These are phyloP conservation scores for Sclerotinia spermophila DNA, from an alignment of 2,329 filamentous ascomycete species.

Conservation along the genomic window DNA sequence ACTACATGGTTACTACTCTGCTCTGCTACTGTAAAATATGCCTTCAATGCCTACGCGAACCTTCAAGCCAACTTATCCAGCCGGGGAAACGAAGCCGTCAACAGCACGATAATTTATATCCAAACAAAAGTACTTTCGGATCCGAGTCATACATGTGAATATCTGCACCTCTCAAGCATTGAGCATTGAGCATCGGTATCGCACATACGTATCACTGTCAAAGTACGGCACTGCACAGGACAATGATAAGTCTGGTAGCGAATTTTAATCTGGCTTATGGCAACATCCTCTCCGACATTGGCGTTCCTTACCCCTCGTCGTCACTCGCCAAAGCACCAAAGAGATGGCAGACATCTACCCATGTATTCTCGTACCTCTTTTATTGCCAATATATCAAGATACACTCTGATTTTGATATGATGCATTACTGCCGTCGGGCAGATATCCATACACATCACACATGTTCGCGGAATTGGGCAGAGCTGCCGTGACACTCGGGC, in stretches of 20 bases:
- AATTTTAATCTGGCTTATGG: neutral
- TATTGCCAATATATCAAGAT: slow-evolving; percentile 2
- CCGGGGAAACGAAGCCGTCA: slow-evolving; percentile 5
- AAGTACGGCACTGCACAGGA: neutral
- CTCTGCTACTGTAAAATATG: neutral
- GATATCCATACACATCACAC: neutral
- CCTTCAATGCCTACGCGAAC: neutral
- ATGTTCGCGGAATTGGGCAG: slow-evolving; percentile 8
- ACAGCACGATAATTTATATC: slow-evolving; percentile 5
- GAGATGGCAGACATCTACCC: neutral
- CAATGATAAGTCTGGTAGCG: slow-evolving; percentile 8
- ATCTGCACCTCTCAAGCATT: neutral
- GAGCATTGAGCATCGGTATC: neutral
- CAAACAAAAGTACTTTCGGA: slow-evolving; percentile 3
- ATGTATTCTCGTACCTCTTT: neutral
- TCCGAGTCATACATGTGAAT: slow-evolving; percentile 5
- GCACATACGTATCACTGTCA: neutral
- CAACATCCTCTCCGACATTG: slow-evolving; percentile 6
- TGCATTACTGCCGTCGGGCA: slow-evolving; percentile 4
- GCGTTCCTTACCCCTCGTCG: slow-evolving; percentile 8
- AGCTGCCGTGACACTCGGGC: slow-evolving; percentile 15
- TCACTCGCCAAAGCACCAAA: neutral
- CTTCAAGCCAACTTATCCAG: neutral
- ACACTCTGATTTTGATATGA: neutral
- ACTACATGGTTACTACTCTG: neutral